Evolutionary conservation across 768 basidiomycete genomes (phyloP).

Genomic region (Boletus reticulatus): DNA sequence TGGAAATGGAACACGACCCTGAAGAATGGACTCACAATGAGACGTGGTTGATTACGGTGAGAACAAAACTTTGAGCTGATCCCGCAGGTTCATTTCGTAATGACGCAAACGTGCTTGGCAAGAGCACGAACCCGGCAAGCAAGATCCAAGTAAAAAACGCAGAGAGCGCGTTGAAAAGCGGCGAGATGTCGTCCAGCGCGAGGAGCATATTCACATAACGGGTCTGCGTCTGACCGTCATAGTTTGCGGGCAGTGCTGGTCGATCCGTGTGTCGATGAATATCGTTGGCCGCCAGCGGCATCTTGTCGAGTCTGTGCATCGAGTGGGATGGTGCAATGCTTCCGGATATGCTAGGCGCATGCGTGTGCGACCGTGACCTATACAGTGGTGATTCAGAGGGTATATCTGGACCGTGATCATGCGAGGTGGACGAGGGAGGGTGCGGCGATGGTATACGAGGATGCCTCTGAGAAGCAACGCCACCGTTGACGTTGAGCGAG

Average conservation of each 20-base stretch:
- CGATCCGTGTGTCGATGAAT: constrained; percentile 20
- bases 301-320: background rate
- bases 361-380: constrained; percentile 20
- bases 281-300: constrained; percentile 11
- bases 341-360: background rate
- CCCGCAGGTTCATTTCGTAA: constrained; percentile 26
- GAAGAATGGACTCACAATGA: constrained; percentile 40
- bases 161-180: constrained; percentile 46
- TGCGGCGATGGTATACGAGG: constrained; percentile 12
- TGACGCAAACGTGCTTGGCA: constrained; percentile 60
- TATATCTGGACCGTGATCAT: constrained; percentile 4
- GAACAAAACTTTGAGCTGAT: constrained; percentile 32
- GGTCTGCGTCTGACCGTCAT: constrained; percentile 34
- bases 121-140: constrained; percentile 59
- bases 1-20: background rate
- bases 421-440: constrained; percentile 1
- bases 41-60: constrained; percentile 40
- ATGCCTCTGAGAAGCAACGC: constrained; percentile 8
- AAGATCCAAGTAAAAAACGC: constrained; percentile 64
- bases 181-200: constrained; percentile 55
- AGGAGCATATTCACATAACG: constrained; percentile 62
- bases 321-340: background rate
- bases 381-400: constrained; percentile 9
- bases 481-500: constrained; percentile 21
- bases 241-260: constrained; percentile 21